A percentile compares a stretch with the other conserved stretches of the same genome.
These are phyloP conservation scores for Epichloe festucae DNA, from an alignment of 2,329 filamentous ascomycete species.

Conservation along the genomic window DNA sequence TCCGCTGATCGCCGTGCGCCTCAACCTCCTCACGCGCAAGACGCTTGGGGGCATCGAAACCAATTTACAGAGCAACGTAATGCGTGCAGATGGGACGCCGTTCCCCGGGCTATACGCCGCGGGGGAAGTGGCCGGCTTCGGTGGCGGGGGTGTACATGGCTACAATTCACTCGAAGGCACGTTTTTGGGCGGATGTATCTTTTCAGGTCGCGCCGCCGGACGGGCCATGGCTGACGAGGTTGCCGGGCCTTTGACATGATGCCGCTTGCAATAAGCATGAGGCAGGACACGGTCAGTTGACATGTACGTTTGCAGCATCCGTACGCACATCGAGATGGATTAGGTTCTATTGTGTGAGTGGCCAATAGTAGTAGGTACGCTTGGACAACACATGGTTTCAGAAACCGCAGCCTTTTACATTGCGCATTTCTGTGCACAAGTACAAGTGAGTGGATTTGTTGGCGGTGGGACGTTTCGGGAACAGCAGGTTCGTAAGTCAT, in stretches of 20 bases:
- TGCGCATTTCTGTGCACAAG: no score
- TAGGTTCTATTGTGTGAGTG: no score
- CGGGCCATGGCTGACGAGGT: constrained; percentile 38
- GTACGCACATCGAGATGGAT: no score
- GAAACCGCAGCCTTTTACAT: no score
- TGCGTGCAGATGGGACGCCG: constrained; percentile 31
- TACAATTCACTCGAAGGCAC: constrained; percentile 51
- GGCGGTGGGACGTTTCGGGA: no score
- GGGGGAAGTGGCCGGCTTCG: constrained; percentile 47
- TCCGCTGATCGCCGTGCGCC: constrained; percentile 45
- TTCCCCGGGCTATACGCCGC: constrained; percentile 47
- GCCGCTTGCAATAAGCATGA: not conserved
- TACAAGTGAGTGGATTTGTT: no score
- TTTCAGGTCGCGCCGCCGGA: constrained; percentile 45
- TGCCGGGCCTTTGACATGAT: not conserved
- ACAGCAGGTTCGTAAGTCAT: no score
- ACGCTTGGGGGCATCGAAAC: constrained; percentile 50
- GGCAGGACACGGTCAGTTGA: no score
- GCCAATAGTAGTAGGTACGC: no score
- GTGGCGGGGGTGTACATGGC: constrained; percentile 48
- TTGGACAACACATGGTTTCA: no score
- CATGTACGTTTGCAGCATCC: no score
- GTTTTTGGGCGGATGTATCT: constrained; percentile 50
- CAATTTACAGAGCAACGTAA: constrained; percentile 41
- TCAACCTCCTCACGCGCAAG: constrained; percentile 50